Evolutionary conservation across 176 grass and related monocot species (phyloP).

Genomic region (Alopecurus myosuroides): DNA sequence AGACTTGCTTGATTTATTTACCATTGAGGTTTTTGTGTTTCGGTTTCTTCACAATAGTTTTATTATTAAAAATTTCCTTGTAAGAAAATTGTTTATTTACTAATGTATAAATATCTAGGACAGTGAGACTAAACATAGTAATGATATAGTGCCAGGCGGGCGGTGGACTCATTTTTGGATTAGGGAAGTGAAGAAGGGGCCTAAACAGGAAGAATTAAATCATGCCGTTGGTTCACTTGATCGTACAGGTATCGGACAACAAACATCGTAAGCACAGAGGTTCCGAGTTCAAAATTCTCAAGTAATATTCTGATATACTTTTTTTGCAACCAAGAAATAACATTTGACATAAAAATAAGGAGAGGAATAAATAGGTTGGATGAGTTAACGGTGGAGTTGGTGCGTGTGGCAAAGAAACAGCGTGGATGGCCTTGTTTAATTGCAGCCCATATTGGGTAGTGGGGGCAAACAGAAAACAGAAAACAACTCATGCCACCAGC

Average conservation of each 20-base stretch:
- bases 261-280: too few species aligned
- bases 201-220: too few species aligned
- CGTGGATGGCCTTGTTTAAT: not conserved
- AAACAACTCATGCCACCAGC: slow-evolving; percentile 41
- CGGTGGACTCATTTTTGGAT: too few species aligned
- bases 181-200: too few species aligned
- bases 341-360: not conserved
- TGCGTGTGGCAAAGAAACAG: not conserved
- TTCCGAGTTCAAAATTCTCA: not conserved
- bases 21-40: too few species aligned
- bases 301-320: not conserved
- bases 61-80: too few species aligned
- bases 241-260: too few species aligned
- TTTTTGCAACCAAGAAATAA: not conserved
- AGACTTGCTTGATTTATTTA: too few species aligned
- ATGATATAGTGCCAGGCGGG: too few species aligned
- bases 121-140: not conserved
- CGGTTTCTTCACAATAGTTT: too few species aligned
- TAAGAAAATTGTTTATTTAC: too few species aligned
- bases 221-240: too few species aligned
- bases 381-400: not conserved
- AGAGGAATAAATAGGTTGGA: not conserved
- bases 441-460: slow-evolving; percentile 31
- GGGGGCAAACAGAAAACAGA: slow-evolving; percentile 8
- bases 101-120: not conserved